phyloP scores from a whole-genome alignment of 352 stramenopile species.

The Phytophthora pinifolia region DNA sequence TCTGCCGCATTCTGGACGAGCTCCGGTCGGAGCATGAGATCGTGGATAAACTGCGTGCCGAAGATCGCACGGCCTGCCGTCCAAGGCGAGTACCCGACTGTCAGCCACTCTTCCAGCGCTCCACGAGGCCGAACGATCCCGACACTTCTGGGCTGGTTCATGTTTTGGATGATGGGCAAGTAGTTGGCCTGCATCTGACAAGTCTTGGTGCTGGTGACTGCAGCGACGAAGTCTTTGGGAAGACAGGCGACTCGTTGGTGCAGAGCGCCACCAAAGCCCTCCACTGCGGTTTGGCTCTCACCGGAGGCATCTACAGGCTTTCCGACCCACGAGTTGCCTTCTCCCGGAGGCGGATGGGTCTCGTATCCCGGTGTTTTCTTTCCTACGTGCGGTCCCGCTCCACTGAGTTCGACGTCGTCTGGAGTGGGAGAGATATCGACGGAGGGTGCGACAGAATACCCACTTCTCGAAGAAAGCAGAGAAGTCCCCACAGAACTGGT shows the following conservation, averaged over 20 bases:
- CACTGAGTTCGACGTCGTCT: conserved; percentile 48
- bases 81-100: conserved; percentile 92
- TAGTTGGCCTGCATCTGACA: conserved; percentile 83
- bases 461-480: conserved; percentile 33
- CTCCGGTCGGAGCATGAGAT: conserved; percentile 62
- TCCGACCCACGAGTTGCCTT: conserved; percentile 54
- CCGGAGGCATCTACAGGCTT: conserved; percentile 53
- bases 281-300: conserved; percentile 68
- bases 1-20: conserved; percentile 28
- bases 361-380: conserved; percentile 62
- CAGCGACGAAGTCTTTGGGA: conserved; percentile 64
- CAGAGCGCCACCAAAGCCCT: conserved; percentile 51
- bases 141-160: conserved; percentile 84
- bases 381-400: conserved; percentile 27
- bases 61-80: conserved; percentile 69
- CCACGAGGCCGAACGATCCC: conserved; percentile 85
- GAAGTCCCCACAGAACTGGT: conserved; percentile 29
- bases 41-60: conserved; percentile 59
- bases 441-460: conserved; percentile 41
- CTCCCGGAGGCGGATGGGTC: conserved; percentile 55
- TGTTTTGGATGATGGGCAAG: conserved; percentile 71
- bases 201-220: conserved; percentile 71
- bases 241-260: conserved; percentile 71
- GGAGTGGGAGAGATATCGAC: conserved; percentile 54
- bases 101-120: conserved; percentile 89